phyloP scores from a whole-genome alignment of 2,329 filamentous ascomycete genomes.

The Colletotrichum noveboracense region DNA sequence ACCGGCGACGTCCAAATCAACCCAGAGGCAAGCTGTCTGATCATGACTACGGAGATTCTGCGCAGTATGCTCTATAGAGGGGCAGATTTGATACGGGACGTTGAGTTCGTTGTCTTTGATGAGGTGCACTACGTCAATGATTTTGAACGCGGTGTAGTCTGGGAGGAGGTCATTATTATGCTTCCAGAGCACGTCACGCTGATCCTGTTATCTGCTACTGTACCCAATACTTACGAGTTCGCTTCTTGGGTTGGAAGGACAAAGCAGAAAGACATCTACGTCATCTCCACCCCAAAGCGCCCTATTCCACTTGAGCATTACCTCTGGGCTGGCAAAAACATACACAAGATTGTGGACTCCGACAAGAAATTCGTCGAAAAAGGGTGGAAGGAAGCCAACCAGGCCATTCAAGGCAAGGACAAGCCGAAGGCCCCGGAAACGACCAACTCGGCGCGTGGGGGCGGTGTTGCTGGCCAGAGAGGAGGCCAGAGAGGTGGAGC shows the following conservation, averaged over 20 bases:
- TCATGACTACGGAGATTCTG: slow-evolving; percentile 99
- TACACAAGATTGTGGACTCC: slow-evolving; percentile 92
- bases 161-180: slow-evolving; percentile 99
- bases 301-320: slow-evolving; percentile 96
- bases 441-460: slow-evolving; percentile 35
- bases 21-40: slow-evolving; percentile 94
- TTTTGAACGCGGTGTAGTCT: slow-evolving; percentile 92
- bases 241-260: slow-evolving; percentile 98
- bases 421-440: slow-evolving; percentile 64
- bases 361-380: slow-evolving; percentile 91
- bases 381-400: slow-evolving; percentile 94
- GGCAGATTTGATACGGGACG: slow-evolving; percentile 93
- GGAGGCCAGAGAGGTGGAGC: slow-evolving; percentile 39
- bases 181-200: slow-evolving; percentile 95
- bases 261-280: slow-evolving; percentile 98
- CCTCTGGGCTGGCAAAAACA: slow-evolving; percentile 91
- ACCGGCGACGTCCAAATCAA: slow-evolving; percentile 99
- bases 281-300: slow-evolving; percentile 95
- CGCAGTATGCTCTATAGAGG: slow-evolving; percentile 98
- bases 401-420: slow-evolving; percentile 80
- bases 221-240: slow-evolving; percentile 97
- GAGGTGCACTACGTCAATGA: slow-evolving; percentile 99
- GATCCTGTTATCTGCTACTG: slow-evolving; percentile 93
- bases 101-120: slow-evolving; percentile 98
- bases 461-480: slow-evolving; percentile 38